Base-by-base conservation (phyloP, 768 basidiomycete genomes). In the Auriscalpium orientale region DNA sequence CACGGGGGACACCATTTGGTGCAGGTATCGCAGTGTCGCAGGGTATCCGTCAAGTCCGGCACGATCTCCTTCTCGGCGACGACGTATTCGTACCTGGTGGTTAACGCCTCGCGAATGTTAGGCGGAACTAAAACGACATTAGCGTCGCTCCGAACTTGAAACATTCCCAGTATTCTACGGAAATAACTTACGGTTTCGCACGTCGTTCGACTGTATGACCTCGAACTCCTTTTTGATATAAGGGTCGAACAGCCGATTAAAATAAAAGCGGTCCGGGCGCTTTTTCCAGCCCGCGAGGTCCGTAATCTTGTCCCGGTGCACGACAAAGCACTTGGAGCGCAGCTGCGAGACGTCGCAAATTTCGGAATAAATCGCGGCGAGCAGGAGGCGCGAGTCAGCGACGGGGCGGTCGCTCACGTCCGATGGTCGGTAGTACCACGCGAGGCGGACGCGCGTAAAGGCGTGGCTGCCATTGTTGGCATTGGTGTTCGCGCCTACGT, bases 191-290 rank as follows among this genome's bases (percentile, higher is more conserved):
- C 95, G 75, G 70, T 99, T 99, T 56, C 86, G 82, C 58, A 97
- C 87, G 64, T 87, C 89, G 43, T 81, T 80, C 34, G 91, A 82
- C 58, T 88, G 85, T 53, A 99, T 86, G 63, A 98, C 89, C 69
- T 98, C 97, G 70, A 95, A 98, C 72, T 98, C 95, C 70, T 91
- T 90, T 76, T 95, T 94, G 73, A 98, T 91, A 72, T 95, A 98
- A 52, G 94, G 93, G 75, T 98, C 95, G 68, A 95, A 99, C 33
- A 98, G 79, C 65, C 89, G 85, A 65, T 85, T 85, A 78, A 94
- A 99, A 77, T 95, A 97, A 78, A 99, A 99, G 61, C 91, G 83
- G 71, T 99, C 95, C 2, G 90, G 87, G 46, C 85, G 80, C 70
- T 90, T 91, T 76, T 94, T 98, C 92, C 92, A 98, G 7, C 85